phyloP scores from a whole-genome alignment of 2,329 filamentous ascomycete species.

The Keithomyces neogunnii region DNA sequence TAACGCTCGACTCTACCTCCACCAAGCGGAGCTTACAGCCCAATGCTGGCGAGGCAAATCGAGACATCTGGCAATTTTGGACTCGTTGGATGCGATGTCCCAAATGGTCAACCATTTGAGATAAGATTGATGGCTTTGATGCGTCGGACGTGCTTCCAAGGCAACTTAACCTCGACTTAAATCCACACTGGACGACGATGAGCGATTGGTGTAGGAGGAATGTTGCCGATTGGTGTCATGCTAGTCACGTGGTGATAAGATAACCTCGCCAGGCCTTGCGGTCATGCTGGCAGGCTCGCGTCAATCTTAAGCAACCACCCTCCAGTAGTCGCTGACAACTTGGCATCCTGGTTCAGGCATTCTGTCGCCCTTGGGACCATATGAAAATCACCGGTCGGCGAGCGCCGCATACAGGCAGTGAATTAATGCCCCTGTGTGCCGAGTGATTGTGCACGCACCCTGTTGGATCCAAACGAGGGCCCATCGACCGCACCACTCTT shows the following conservation, averaged over 20 bases:
- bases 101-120: background rate
- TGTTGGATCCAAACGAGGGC: background rate
- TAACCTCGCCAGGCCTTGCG: background rate
- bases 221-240: conserved; percentile 16
- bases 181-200: background rate
- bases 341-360: conserved; percentile 5
- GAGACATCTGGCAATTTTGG: conserved; percentile 1
- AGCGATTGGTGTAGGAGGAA: conserved; percentile 8
- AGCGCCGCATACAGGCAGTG: conserved; percentile 1
- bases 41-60: conserved; percentile 5
- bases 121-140: background rate
- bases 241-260: conserved; percentile 14
- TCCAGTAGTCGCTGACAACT: background rate
- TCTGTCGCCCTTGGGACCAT: conserved; percentile 14
- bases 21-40: conserved; percentile 6
- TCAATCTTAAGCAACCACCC: background rate
- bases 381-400: conserved; percentile 7
- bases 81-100: background rate
- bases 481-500: background rate
- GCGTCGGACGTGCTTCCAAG: no score
- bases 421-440: background rate
- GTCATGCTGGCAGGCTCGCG: conserved; percentile 1
- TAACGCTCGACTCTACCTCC: conserved; percentile 4
- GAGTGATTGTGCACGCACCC: background rate
- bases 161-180: no score